A percentile compares a stretch with the other conserved stretches of the same genome.
These are phyloP conservation scores for Geum urbanum DNA, from an alignment of 306 rosid genomes.

Conservation along the genomic window DNA sequence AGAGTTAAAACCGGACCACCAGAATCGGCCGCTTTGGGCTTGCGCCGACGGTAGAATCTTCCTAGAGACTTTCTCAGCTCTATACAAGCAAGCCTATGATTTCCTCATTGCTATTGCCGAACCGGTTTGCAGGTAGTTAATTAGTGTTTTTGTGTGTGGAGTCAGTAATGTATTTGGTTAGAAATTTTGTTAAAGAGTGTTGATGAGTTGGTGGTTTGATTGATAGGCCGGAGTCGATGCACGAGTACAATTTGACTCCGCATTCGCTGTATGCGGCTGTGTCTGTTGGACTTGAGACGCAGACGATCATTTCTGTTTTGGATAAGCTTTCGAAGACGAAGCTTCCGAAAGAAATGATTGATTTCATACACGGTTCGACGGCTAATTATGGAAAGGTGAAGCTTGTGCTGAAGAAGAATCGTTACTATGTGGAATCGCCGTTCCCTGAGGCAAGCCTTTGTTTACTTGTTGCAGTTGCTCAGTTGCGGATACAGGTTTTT, in stretches of 20 bases:
- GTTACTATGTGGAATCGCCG: constrained; percentile 86
- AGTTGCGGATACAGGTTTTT: constrained; percentile 4
- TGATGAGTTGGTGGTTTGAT: constrained; percentile 17
- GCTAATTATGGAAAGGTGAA: constrained; percentile 96
- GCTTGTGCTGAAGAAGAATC: constrained; percentile 90
- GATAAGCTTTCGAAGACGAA: constrained; percentile 83
- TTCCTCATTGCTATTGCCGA: constrained; percentile 92
- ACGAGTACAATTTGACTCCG: constrained; percentile 89
- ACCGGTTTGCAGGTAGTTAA: constrained; percentile 83
- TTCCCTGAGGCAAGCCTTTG: constrained; percentile 58
- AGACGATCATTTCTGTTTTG: constrained; percentile 71
- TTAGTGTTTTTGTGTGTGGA: background rate
- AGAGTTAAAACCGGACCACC: constrained; percentile 79
- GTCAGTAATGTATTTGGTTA: background rate
- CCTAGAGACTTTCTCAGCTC: constrained; percentile 87
- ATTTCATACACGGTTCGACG: constrained; percentile 76
- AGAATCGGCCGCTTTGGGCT: constrained; percentile 89
- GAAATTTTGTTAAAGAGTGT: background rate
- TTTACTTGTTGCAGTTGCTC: constrained; percentile 11
- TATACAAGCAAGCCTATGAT: constrained; percentile 94
- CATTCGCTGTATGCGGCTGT: constrained; percentile 93
- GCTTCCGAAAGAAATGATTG: constrained; percentile 95
- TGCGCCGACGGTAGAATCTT: constrained; percentile 91
- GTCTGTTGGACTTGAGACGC: constrained; percentile 88
- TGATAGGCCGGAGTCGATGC: constrained; percentile 93